Conservation (phyloP, 2,329 filamentous ascomycete species). For the Trichoderma semiorbis region DNA sequence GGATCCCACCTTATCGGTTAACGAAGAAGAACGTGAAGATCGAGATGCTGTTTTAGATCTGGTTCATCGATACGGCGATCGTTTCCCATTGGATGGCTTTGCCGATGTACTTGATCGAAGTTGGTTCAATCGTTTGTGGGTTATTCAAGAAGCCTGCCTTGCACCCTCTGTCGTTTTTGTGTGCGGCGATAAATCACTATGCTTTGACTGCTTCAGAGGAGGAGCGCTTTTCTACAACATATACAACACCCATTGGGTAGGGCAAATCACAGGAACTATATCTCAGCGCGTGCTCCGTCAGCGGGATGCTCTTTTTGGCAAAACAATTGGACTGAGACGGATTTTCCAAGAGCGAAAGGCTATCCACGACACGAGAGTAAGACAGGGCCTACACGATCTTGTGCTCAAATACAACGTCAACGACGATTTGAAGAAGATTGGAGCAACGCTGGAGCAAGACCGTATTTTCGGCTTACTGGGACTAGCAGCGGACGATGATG, state of each 20-base stretch:
- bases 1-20: constrained; percentile 23
- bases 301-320: constrained; percentile 24
- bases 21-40: constrained; percentile 24
- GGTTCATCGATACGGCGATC: constrained; percentile 22
- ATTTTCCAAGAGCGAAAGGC: constrained; percentile 31
- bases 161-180: constrained; percentile 25
- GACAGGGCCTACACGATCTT: constrained; percentile 26
- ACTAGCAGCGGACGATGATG: constrained; percentile 26
- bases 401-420: constrained; percentile 33
- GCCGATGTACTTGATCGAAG: constrained; percentile 27
- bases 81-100: constrained; percentile 28
- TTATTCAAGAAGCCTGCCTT: constrained; percentile 33
- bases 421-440: constrained; percentile 24
- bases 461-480: constrained; percentile 33
- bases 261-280: constrained; percentile 6
- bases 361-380: constrained; percentile 24
- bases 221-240: constrained; percentile 30
- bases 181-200: constrained; percentile 27
- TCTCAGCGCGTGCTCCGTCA: constrained; percentile 19
- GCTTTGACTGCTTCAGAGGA: constrained; percentile 28
- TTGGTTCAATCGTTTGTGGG: constrained; percentile 36
- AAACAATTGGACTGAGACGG: constrained; percentile 24
- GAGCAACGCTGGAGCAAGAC: constrained; percentile 29
- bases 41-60: constrained; percentile 28
- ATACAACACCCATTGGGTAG: constrained; percentile 31